Evolutionary conservation across 2,329 filamentous ascomycete species (phyloP).

Genomic region (Tolypocladium pustulatum): DNA sequence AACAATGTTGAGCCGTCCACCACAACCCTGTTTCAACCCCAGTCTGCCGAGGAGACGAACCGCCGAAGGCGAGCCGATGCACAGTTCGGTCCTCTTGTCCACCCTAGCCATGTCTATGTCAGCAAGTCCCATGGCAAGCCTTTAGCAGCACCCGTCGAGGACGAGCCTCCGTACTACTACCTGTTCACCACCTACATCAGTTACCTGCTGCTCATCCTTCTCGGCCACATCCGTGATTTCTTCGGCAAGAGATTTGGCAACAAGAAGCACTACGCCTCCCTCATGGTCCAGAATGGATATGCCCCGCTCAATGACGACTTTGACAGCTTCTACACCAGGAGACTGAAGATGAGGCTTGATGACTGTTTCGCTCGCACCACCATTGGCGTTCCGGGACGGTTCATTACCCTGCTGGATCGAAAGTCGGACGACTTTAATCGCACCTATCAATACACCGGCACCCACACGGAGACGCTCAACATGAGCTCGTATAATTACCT

Average conservation of each 20-base stretch:
- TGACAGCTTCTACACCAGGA: slow-evolving; percentile 93
- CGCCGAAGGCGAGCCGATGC: slow-evolving; percentile 69
- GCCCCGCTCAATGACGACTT: slow-evolving; percentile 96
- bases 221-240: slow-evolving; percentile 92
- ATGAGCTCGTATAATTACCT: slow-evolving; percentile 99
- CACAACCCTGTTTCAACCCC: slow-evolving; percentile 75
- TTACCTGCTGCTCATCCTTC: slow-evolving; percentile 90
- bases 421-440: slow-evolving; percentile 86
- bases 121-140: slow-evolving; percentile 77
- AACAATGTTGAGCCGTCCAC: slow-evolving; percentile 64
- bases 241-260: slow-evolving; percentile 93
- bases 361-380: slow-evolving; percentile 92
- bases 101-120: slow-evolving; percentile 74
- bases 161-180: slow-evolving; percentile 95
- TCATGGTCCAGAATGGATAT: slow-evolving; percentile 79
- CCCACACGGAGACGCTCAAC: slow-evolving; percentile 88
- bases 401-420: slow-evolving; percentile 86
- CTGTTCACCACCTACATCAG: slow-evolving; percentile 97
- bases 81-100: slow-evolving; percentile 80
- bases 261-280: slow-evolving; percentile 68
- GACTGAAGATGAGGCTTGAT: slow-evolving; percentile 88
- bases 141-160: slow-evolving; percentile 75
- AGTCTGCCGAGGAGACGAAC: slow-evolving; percentile 71
- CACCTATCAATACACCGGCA: slow-evolving; percentile 81
- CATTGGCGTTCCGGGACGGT: slow-evolving; percentile 87